Evolutionary conservation across 2,329 filamentous ascomycete species (phyloP).

Genomic region (Magnaporthiopsis poae): DNA sequence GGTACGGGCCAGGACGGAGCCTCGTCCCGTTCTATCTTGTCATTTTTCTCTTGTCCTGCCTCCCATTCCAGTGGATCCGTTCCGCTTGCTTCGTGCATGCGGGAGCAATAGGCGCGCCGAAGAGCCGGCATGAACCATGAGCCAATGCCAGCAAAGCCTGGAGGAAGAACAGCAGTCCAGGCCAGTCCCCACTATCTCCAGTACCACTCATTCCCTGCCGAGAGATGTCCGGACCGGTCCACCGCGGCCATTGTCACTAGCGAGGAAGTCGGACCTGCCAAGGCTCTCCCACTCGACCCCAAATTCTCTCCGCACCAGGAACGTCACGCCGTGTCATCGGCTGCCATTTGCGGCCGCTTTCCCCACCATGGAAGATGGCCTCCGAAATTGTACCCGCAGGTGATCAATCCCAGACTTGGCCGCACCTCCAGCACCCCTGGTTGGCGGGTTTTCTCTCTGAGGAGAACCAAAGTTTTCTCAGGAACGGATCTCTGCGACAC

Average conservation of each 20-base stretch:
- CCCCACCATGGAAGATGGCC: constrained; percentile 1
- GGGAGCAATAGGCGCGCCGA: not conserved
- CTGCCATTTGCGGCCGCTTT: constrained; percentile 1
- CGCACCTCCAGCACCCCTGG: not conserved
- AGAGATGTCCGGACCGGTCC: not conserved
- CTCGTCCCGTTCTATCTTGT: not conserved
- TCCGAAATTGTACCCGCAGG: constrained; percentile 1
- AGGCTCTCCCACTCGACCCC: not conserved
- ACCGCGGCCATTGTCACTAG: not conserved
- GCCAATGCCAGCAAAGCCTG: not conserved
- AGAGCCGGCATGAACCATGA: not conserved
- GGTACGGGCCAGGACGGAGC: not conserved
- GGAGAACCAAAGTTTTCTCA: not conserved
- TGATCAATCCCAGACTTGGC: not conserved
- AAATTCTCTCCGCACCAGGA: not conserved
- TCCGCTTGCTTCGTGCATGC: not conserved
- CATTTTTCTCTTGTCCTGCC: not conserved
- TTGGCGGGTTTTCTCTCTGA: constrained; percentile 9
- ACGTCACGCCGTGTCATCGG: not conserved
- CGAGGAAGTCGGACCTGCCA: not conserved
- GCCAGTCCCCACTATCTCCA: not conserved
- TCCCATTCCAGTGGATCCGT: not conserved
- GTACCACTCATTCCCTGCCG: not conserved
- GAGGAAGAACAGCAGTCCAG: no score
- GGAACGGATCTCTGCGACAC: not conserved